phyloP scores from a whole-genome alignment of 108 stramenopile species.

The Fragilaria radians region DNA sequence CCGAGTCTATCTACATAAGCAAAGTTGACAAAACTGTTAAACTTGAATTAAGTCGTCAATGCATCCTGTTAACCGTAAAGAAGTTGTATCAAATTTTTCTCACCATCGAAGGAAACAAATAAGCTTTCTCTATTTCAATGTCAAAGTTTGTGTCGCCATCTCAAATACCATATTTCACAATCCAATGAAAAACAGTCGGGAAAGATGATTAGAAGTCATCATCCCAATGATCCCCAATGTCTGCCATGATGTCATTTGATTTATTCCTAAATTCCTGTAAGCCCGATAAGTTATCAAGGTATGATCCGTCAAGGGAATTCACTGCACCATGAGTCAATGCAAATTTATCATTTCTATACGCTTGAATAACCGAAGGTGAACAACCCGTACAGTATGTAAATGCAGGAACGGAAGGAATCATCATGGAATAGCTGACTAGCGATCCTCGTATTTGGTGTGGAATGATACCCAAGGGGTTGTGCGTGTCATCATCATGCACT shows the following conservation, averaged over 20 bases:
- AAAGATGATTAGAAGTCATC: slow-evolving; percentile 2
- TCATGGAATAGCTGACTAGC: slow-evolving; percentile 84
- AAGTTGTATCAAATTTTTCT: too few relatives aligned
- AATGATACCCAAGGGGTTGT: slow-evolving; percentile 62
- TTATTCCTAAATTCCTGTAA: slow-evolving; percentile 59
- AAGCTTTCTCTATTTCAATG: too few relatives aligned
- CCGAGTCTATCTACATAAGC: too few relatives aligned
- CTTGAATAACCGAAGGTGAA: slow-evolving; percentile 67
- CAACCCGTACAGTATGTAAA: slow-evolving; percentile 93
- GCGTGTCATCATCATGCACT: slow-evolving; percentile 10
- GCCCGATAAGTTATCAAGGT: slow-evolving; percentile 69
- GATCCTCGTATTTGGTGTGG: slow-evolving; percentile 95
- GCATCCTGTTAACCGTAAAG: too few relatives aligned
- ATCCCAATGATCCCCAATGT: too few relatives aligned
- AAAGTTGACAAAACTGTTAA: too few relatives aligned
- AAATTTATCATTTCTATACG: slow-evolving; percentile 59
- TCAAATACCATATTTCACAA: too few relatives aligned
- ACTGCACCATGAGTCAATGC: slow-evolving; percentile 80
- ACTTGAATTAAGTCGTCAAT: too few relatives aligned
- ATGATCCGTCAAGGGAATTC: slow-evolving; percentile 58
- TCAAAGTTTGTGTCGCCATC: too few relatives aligned
- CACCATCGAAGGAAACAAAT: too few relatives aligned
- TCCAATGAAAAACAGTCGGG: neutral
- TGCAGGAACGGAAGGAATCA: slow-evolving; percentile 86
- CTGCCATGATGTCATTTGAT: too few relatives aligned